These are phyloP conservation scores for Phialemoniopsis sp. DNA, from an alignment of 2,329 filamentous ascomycete species.

Conservation along the genomic window DNA sequence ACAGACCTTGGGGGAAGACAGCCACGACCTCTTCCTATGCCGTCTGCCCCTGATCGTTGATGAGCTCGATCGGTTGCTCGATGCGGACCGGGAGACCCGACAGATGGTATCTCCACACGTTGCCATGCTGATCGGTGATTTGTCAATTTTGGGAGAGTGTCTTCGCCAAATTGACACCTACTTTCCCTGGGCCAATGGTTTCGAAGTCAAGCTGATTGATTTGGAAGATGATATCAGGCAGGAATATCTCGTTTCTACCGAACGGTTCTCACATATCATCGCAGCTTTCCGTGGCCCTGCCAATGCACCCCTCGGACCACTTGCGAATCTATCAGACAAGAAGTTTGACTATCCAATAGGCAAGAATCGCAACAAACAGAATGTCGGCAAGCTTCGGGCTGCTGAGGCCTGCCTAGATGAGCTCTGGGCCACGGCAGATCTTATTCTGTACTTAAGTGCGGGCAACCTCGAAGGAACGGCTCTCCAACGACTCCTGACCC, in stretches of 20 bases:
- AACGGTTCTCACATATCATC: constrained; percentile 8
- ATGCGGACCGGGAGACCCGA: constrained; percentile 26
- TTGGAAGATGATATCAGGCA: constrained; percentile 16
- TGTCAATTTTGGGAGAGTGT: constrained; percentile 40
- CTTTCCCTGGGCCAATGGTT: constrained; percentile 41
- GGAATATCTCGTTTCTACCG: constrained; percentile 14
- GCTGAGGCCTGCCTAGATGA: constrained; percentile 43
- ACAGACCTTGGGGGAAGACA: constrained; percentile 29
- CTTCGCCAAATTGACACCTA: constrained; percentile 38
- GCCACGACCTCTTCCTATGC: constrained; percentile 18
- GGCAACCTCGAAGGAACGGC: constrained; percentile 19
- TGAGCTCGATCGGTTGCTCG: constrained; percentile 40
- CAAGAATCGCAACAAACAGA: constrained; percentile 40
- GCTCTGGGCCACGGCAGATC: constrained; percentile 37
- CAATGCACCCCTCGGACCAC: constrained; percentile 6
- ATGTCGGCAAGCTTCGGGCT: constrained; percentile 32
- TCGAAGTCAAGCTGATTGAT: constrained; percentile 22
- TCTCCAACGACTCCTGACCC: constrained; percentile 20
- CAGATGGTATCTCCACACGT: constrained; percentile 31
- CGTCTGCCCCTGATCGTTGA: constrained; percentile 34
- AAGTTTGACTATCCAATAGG: constrained; percentile 38
- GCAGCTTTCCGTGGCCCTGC: constrained; percentile 10
- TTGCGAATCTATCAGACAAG: constrained; percentile 26
- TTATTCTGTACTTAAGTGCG: constrained; percentile 7
- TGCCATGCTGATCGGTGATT: constrained; percentile 30